phyloP scores from a whole-genome alignment of 345 rosid species.

The Salix dunnii region DNA sequence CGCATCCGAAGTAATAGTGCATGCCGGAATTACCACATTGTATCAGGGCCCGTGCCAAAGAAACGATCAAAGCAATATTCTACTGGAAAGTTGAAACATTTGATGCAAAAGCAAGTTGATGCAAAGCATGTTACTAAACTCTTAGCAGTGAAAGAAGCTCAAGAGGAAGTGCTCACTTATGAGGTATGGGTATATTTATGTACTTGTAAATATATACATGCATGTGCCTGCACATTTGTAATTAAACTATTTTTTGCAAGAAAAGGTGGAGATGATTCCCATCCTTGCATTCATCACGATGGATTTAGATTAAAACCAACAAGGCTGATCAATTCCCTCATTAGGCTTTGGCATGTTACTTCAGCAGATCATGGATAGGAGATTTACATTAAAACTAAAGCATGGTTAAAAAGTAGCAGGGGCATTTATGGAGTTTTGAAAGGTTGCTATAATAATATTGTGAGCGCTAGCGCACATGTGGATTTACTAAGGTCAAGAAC shows the following conservation, averaged over 20 bases:
- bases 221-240: not conserved
- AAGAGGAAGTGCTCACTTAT: conserved; percentile 58
- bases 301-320: not conserved
- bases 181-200: conserved; percentile 45
- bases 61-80: conserved; percentile 49
- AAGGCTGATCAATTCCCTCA: not conserved
- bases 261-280: not conserved
- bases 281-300: not conserved
- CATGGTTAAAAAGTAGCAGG: too few relatives aligned
- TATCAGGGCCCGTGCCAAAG: conserved; percentile 42
- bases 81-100: conserved; percentile 50
- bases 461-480: too few relatives aligned
- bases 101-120: conserved; percentile 48
- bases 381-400: too few relatives aligned
- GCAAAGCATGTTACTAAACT: conserved; percentile 50
- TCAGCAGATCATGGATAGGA: too few relatives aligned
- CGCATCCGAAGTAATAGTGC: conserved; percentile 46
- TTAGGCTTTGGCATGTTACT: too few relatives aligned
- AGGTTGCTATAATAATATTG: too few relatives aligned
- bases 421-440: too few relatives aligned
- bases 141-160: conserved; percentile 65
- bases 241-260: not conserved
- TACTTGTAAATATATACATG: not conserved
- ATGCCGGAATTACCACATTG: conserved; percentile 41
- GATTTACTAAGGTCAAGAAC: too few relatives aligned